Conservation (phyloP, 1,284 basidiomycete genomes). For the Puccinia horiana region DNA sequence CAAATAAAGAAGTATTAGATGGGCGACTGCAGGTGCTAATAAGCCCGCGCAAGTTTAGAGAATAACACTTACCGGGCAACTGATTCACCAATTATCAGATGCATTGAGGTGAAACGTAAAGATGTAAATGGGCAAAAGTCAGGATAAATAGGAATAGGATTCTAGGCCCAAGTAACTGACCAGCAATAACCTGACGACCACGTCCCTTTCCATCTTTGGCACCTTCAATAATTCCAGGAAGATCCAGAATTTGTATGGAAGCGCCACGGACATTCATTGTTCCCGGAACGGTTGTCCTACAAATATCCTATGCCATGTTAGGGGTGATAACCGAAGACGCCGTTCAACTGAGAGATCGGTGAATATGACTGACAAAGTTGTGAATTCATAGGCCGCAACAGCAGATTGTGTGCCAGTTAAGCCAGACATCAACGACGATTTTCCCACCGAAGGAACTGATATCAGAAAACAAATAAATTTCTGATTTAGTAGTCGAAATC, state of each 20-base stretch:
- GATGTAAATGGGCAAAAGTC: background rate
- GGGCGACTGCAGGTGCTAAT: slow-evolving; percentile 31
- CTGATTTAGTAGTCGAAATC: slow-evolving; percentile 21
- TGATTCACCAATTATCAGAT: slow-evolving; percentile 6
- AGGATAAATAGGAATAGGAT: slow-evolving; percentile 19
- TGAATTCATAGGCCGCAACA: slow-evolving; percentile 98
- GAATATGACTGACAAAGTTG: slow-evolving; percentile 62
- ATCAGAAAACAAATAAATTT: slow-evolving; percentile 53
- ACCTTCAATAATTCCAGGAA: slow-evolving; percentile 94
- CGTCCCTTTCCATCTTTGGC: slow-evolving; percentile 97
- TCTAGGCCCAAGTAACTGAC: slow-evolving; percentile 61
- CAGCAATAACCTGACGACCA: slow-evolving; percentile 90
- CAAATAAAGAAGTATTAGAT: slow-evolving; percentile 55
- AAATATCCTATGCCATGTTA: background rate
- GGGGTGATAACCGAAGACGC: background rate
- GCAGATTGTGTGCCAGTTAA: slow-evolving; percentile 96
- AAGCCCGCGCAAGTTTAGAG: background rate
- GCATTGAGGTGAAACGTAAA: background rate
- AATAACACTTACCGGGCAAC: slow-evolving; percentile 15
- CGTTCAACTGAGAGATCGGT: background rate
- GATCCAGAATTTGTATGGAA: slow-evolving; percentile 69
- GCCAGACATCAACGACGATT: slow-evolving; percentile 97
- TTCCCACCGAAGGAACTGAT: slow-evolving; percentile 61
- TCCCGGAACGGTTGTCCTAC: slow-evolving; percentile 77
- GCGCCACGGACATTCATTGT: slow-evolving; percentile 93